Percentiles rank a stretch among this genome's conserved stretches.
These are phyloP conservation scores for Colletotrichum sp. DNA, from an alignment of 2,329 filamentous ascomycete species.

Conservation along the genomic window DNA sequence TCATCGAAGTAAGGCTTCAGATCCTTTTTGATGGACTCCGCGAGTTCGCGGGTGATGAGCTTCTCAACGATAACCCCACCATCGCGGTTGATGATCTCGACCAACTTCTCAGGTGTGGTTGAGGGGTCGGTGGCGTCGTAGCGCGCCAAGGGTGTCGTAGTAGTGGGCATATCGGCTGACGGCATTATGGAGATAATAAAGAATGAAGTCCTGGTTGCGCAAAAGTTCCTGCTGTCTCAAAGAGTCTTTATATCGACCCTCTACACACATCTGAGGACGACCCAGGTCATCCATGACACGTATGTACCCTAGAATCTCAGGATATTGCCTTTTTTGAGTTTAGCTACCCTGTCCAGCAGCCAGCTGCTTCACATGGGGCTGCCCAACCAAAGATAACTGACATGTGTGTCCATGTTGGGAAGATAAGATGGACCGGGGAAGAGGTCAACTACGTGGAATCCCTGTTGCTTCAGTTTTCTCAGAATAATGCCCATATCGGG, in stretches of 20 bases:
- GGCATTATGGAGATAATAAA: neutral
- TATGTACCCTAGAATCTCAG: neutral
- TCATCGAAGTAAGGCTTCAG: slow-evolving; percentile 40
- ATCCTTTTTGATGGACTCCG: slow-evolving; percentile 38
- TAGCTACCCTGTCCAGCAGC: neutral
- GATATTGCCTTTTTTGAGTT: neutral
- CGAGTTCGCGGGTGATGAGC: slow-evolving; percentile 34
- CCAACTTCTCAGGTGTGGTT: slow-evolving; percentile 22
- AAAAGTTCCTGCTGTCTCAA: neutral
- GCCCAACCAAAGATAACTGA: neutral
- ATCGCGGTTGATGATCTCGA: slow-evolving; percentile 31
- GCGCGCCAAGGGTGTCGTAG: neutral
- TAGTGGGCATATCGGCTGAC: neutral
- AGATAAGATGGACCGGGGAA: neutral
- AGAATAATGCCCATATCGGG: neutral
- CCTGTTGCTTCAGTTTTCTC: neutral
- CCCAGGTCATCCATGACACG: neutral
- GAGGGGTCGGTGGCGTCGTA: slow-evolving; percentile 24
- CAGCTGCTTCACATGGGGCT: neutral
- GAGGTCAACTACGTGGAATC: neutral
- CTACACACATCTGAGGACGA: neutral
- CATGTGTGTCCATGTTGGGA: neutral
- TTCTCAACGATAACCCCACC: slow-evolving; percentile 42
- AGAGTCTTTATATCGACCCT: neutral
- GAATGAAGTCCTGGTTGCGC: fast-evolving